Percentiles rank a stretch among this genome's conserved stretches.
These are phyloP conservation scores for Beverwykella pulmonaria DNA, from an alignment of 495 filamentous ascomycete species.

Conservation along the genomic window DNA sequence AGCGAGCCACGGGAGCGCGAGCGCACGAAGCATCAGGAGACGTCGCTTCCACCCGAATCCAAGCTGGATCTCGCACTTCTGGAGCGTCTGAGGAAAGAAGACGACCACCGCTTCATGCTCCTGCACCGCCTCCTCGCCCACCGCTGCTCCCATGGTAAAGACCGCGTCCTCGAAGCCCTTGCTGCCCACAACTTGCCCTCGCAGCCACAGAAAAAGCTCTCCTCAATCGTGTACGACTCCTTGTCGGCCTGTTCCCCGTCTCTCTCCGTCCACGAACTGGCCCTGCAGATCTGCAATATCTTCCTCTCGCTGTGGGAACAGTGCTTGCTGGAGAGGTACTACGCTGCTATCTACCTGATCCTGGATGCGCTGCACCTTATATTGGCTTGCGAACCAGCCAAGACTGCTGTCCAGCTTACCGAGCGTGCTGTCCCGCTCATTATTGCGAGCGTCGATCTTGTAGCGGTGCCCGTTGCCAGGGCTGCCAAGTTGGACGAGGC, in stretches of 20 bases:
- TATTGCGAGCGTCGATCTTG: conserved; percentile 39
- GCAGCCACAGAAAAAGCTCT: conserved; percentile 54
- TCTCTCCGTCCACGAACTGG: conserved; percentile 50
- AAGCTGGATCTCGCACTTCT: conserved; percentile 44
- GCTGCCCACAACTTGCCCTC: conserved; percentile 72
- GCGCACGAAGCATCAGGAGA: neutral
- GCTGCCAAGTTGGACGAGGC: conserved; percentile 28
- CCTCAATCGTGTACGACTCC: conserved; percentile 61
- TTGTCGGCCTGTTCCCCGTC: conserved; percentile 46
- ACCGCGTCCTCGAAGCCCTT: conserved; percentile 74
- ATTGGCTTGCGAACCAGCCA: conserved; percentile 53
- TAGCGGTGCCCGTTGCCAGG: conserved; percentile 39
- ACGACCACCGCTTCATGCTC: conserved; percentile 51
- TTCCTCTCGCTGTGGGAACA: conserved; percentile 64
- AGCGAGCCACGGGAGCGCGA: conserved; percentile 47
- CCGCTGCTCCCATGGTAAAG: conserved; percentile 47
- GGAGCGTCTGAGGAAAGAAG: conserved; percentile 35
- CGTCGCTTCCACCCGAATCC: conserved; percentile 15
- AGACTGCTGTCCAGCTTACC: conserved; percentile 53
- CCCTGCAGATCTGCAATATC: conserved; percentile 56
- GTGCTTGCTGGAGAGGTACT: conserved; percentile 63
- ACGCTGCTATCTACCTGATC: conserved; percentile 61
- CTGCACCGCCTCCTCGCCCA: conserved; percentile 64
- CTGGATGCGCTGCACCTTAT: conserved; percentile 59
- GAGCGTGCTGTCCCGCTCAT: conserved; percentile 58